Evolutionary conservation across 192 early-diverging fungal species (phyloP).

Genomic region (Spizellomyces sp.): DNA sequence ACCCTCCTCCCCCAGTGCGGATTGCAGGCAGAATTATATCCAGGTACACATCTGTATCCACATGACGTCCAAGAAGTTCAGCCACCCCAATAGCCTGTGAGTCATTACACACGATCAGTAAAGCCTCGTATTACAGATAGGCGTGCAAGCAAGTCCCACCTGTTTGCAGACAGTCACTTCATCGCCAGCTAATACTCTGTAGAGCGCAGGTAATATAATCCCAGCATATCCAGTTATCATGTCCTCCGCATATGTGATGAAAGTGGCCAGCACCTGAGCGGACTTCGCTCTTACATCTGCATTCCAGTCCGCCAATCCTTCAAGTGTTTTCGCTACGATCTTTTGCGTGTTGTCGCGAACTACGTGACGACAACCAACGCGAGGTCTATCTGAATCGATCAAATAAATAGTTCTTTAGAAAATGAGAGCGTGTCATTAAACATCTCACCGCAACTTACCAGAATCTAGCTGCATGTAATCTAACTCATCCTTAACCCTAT

Average conservation of each 20-base stretch:
- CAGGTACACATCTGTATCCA: constrained; percentile 48
- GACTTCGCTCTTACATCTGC: constrained; percentile 45
- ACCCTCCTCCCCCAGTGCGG: constrained; percentile 34
- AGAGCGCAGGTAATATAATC: constrained; percentile 47
- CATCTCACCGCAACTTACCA: neutral
- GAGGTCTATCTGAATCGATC: constrained; percentile 37
- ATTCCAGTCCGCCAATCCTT: constrained; percentile 53
- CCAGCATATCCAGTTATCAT: constrained; percentile 57
- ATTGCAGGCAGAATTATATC: constrained; percentile 40
- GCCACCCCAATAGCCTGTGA: constrained; percentile 32
- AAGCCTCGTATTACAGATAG: neutral
- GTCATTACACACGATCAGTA: neutral
- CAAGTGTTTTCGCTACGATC: constrained; percentile 41
- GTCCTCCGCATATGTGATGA: constrained; percentile 48
- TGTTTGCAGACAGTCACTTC: constrained; percentile 45
- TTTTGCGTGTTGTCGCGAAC: constrained; percentile 60
- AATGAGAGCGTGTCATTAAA: too few relatives aligned
- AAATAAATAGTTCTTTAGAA: neutral
- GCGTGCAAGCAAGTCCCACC: constrained; percentile 17
- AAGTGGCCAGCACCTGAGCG: constrained; percentile 38
- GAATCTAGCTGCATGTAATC: constrained; percentile 40
- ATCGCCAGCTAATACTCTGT: constrained; percentile 49
- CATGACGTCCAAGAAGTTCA: constrained; percentile 45
- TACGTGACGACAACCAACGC: constrained; percentile 53
- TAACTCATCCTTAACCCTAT: constrained; percentile 57